phyloP scores from a whole-genome alignment of 148 eudicot genomes.

The Spergularia marina region DNA sequence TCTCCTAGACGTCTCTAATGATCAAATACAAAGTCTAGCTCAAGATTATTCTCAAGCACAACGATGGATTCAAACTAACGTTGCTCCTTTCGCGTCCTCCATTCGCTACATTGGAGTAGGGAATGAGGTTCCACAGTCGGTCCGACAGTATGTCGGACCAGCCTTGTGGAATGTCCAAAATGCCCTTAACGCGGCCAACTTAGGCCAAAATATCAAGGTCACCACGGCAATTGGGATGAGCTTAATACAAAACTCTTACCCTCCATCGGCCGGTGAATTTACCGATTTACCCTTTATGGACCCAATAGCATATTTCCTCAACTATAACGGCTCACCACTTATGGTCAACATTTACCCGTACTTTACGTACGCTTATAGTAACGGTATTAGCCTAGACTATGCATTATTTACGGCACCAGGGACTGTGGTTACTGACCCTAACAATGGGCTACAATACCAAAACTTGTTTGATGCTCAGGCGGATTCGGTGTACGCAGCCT shows the following conservation, averaged over 20 bases:
- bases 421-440: conserved; percentile 18
- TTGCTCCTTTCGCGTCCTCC: conserved; percentile 15
- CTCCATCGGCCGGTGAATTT: conserved; percentile 32
- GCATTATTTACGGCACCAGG: conserved; percentile 36
- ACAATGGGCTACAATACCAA: conserved; percentile 27
- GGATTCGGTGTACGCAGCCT: conserved; percentile 30
- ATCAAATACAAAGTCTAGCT: conserved; percentile 17
- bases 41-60: conserved; percentile 22
- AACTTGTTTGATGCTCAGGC: conserved; percentile 37
- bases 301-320: conserved; percentile 25
- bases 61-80: conserved; percentile 14
- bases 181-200: conserved; percentile 12
- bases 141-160: neutral
- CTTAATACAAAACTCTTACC: conserved; percentile 19
- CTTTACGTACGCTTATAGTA: conserved; percentile 12
- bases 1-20: conserved; percentile 28
- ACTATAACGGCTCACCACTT: conserved; percentile 21
- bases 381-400: conserved; percentile 16
- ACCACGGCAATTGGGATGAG: conserved; percentile 17
- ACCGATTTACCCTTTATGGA: conserved; percentile 7
- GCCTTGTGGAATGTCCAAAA: conserved; percentile 17
- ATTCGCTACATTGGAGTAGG: conserved; percentile 22
- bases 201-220: conserved; percentile 7
- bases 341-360: conserved; percentile 40
- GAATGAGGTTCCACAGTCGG: conserved; percentile 11